phyloP scores from a whole-genome alignment of 140 eudicot species.

The Bidens hawaiensis region DNA sequence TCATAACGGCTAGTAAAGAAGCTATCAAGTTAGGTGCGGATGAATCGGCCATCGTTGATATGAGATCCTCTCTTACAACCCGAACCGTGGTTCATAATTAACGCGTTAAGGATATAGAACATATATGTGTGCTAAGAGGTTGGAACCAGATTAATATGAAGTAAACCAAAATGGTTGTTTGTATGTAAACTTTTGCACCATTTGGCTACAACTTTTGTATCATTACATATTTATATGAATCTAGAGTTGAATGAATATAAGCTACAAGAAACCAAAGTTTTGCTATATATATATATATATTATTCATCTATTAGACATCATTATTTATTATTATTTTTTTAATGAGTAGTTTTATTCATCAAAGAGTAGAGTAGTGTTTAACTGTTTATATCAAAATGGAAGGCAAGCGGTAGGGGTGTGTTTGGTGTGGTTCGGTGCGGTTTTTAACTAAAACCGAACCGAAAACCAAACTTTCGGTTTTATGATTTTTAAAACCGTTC shows the following conservation, averaged over 20 bases:
- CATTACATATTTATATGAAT: slow-evolving; percentile 2
- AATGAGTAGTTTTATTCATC: too few relatives aligned
- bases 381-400: too few relatives aligned
- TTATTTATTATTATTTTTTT: too few relatives aligned
- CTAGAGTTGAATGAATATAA: slow-evolving; percentile 9
- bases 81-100: slow-evolving; percentile 50
- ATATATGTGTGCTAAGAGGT: slow-evolving; percentile 21
- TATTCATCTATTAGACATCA: too few relatives aligned
- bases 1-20: slow-evolving; percentile 84
- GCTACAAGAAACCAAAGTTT: slow-evolving; percentile 3
- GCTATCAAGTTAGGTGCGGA: slow-evolving; percentile 90
- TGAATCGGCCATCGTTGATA: slow-evolving; percentile 89
- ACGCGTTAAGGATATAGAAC: neutral
- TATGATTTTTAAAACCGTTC: too few relatives aligned
- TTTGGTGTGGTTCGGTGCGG: too few relatives aligned
- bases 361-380: too few relatives aligned
- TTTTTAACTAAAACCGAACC: too few relatives aligned
- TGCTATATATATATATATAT: neutral
- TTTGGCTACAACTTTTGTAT: neutral
- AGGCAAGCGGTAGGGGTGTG: too few relatives aligned
- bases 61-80: slow-evolving; percentile 96
- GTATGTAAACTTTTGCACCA: slow-evolving; percentile 10
- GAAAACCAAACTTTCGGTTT: too few relatives aligned
- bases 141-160: slow-evolving; percentile 5
- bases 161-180: slow-evolving; percentile 25